Evolutionary conservation across 75 land plant genomes (phyloP), one percentile per base, ranked within the genome.

Genomic region (Picea glauca): DNA sequence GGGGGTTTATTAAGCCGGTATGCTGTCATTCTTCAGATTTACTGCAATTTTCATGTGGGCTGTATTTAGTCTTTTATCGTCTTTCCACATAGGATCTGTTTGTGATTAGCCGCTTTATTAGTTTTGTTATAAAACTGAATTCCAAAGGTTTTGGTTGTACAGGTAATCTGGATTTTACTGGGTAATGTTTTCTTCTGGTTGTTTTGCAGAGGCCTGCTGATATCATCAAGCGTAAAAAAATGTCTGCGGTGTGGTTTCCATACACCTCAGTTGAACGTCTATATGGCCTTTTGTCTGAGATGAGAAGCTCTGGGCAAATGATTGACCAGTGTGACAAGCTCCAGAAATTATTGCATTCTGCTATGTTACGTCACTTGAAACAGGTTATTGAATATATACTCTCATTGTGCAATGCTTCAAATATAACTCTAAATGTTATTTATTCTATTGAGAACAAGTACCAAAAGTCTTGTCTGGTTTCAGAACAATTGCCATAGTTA

Each of bases 191-290:
- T 77, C 50, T 20, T 60, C 20, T 66, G 46, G 6, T 40, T 18
- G 21, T 80, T 70, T 38, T 91, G 79, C 96, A 95, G 98, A 86
- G 86, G 65, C 94, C 98, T 33, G 86, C 83, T 13, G 89, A 95
- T 70, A 61, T 95, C 30, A 85, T 95, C 26, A 88, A 84, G 65
- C 87, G 99, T 43, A 98, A 98, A 82, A 87, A 84, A 64, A 85
- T 91, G 81, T 95, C 87, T 77, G 87, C 93, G 3, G 85, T 90
- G 14, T 98, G 98, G 96, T 98, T 98, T 46, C 99, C 99, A n/a
- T 93, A 98, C 73, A 89, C 90, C 5, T 77, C 93, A 56, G 81
- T 98, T 14, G 94, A 98, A 72, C 90, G 82, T 13, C 80, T 98
- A 5, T 88, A 86, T 87, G 86, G 86, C 60, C 77, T 83, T 60